These are phyloP conservation scores for Fusarium pseudograminearum DNA, from an alignment of 2,329 filamentous ascomycete species.

Conservation along the genomic window DNA sequence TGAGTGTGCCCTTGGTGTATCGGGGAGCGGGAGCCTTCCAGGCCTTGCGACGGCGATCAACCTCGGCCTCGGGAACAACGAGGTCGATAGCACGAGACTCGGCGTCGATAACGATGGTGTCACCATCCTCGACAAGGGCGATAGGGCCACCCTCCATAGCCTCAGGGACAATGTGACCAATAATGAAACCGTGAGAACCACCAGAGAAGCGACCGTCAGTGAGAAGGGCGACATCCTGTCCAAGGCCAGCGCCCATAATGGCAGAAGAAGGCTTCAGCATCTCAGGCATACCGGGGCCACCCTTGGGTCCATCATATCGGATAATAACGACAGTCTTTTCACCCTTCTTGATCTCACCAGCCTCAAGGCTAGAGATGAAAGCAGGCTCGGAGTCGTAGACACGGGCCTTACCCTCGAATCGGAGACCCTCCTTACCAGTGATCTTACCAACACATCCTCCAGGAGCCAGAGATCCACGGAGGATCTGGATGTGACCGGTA, in stretches of 20 bases:
- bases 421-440: constrained; percentile 91
- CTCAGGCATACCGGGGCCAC: constrained; percentile 94
- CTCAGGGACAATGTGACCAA: constrained; percentile 89
- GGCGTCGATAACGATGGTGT: constrained; percentile 84
- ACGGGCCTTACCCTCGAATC: constrained; percentile 82
- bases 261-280: constrained; percentile 93
- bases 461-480: constrained; percentile 86
- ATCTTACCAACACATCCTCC: constrained; percentile 93
- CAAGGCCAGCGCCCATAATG: constrained; percentile 90
- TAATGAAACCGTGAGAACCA: constrained; percentile 87
- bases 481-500: constrained; percentile 89
- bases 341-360: constrained; percentile 81
- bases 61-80: constrained; percentile 73
- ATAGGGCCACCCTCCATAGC: constrained; percentile 89
- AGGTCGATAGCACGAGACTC: constrained; percentile 78
- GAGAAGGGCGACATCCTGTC: constrained; percentile 78
- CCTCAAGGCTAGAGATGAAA: constrained; percentile 81
- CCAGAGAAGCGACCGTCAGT: constrained; percentile 84
- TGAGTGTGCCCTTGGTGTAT: constrained; percentile 73
- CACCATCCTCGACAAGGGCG: constrained; percentile 83
- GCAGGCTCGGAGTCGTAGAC: constrained; percentile 87
- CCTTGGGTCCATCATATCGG: constrained; percentile 93
- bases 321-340: constrained; percentile 93
- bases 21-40: constrained; percentile 73
- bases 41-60: constrained; percentile 66